These are phyloP conservation scores for Exophiala phaeomuriformis DNA, from an alignment of 2,329 filamentous ascomycete genomes.

Conservation along the genomic window DNA sequence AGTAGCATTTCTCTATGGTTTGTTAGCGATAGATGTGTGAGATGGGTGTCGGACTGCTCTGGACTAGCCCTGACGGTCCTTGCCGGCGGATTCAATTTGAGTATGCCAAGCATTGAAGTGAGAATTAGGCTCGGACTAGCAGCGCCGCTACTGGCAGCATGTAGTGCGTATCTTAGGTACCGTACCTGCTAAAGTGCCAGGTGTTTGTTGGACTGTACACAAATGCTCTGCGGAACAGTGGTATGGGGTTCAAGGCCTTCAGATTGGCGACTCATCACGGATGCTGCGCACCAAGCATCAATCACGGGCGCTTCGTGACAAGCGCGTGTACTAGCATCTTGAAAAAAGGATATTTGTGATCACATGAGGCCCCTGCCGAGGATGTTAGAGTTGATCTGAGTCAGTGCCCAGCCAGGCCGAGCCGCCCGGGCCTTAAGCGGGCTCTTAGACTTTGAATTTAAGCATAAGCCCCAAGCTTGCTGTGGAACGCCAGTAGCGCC, in stretches of 20 bases:
- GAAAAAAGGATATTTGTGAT: no score
- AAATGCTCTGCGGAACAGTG: no score
- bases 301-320: no score
- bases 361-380: no score
- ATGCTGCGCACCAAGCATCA: no score
- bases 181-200: no score
- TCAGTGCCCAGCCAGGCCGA: background rate
- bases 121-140: background rate
- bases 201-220: no score
- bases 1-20: no score
- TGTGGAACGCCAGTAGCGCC: conserved; percentile 1
- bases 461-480: conserved; percentile 20
- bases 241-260: no score
- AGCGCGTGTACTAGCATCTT: no score
- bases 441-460: conserved; percentile 12
- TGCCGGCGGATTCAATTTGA: background rate
- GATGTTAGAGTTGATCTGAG: no score
- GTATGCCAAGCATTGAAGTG: conserved; percentile 5
- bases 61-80: background rate
- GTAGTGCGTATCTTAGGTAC: background rate
- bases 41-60: background rate
- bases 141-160: background rate
- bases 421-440: conserved; percentile 8
- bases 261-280: no score
- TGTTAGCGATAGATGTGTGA: background rate